phyloP scores from a whole-genome alignment of 2,329 filamentous ascomycete genomes.

The Epicoccum sorghinum region DNA sequence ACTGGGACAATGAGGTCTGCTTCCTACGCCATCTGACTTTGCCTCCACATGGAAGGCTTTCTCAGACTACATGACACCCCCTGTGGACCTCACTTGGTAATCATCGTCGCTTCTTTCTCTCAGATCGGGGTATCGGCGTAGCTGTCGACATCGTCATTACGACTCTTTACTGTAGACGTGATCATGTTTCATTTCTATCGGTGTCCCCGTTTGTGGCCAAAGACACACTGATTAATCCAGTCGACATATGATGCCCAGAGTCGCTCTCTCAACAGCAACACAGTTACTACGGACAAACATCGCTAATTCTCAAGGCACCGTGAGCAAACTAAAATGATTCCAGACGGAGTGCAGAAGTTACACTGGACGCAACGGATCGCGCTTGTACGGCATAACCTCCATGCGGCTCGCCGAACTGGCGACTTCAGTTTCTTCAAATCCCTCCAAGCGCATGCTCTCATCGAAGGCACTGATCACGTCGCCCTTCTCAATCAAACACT shows the following conservation, averaged over 20 bases:
- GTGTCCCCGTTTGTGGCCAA: neutral
- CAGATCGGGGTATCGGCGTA: neutral
- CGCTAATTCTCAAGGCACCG: neutral
- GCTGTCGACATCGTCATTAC: neutral
- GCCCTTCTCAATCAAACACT: slow-evolving; percentile 50
- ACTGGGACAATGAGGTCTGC: slow-evolving; percentile 6
- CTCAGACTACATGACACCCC: neutral
- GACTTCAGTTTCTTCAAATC: slow-evolving; percentile 57
- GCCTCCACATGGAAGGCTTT: slow-evolving; percentile 1
- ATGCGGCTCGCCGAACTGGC: slow-evolving; percentile 51
- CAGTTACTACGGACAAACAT: neutral
- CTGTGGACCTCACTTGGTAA: neutral
- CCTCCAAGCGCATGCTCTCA: slow-evolving; percentile 51
- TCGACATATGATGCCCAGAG: neutral
- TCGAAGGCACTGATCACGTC: slow-evolving; percentile 54
- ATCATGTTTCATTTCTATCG: slow-evolving; percentile 3
- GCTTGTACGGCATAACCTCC: slow-evolving; percentile 53
- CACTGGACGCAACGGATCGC: slow-evolving; percentile 56
- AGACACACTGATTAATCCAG: neutral
- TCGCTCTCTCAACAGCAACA: neutral
- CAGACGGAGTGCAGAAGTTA: slow-evolving; percentile 41
- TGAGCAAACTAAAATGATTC: slow-evolving; percentile 17
- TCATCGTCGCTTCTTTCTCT: neutral
- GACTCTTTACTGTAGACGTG: neutral
- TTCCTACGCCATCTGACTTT: slow-evolving; percentile 6